Conservation (phyloP, 371 early-diverging fungal species). For the Apophysomyces variabilis region DNA sequence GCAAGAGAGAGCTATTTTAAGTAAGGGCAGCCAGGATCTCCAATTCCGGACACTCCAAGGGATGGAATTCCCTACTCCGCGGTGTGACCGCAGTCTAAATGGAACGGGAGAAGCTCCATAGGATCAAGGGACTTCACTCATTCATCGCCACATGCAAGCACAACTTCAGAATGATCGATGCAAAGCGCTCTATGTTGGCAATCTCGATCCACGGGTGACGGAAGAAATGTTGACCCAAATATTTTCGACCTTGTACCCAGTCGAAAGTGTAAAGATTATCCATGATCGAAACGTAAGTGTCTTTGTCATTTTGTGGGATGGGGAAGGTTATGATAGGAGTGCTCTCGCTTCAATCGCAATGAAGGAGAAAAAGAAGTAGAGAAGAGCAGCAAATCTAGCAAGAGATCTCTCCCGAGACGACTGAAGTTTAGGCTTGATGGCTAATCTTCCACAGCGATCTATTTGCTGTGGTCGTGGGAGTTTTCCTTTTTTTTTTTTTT, state of each 20-base stretch:
- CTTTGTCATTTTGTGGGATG: background rate
- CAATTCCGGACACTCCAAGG: too few relatives aligned
- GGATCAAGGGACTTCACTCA: conserved; percentile 8
- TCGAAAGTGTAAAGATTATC: conserved; percentile 78
- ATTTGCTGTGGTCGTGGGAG: background rate
- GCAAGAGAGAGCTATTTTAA: too few relatives aligned
- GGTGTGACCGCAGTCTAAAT: too few relatives aligned
- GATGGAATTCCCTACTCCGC: too few relatives aligned
- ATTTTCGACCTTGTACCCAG: conserved; percentile 68
- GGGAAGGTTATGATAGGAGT: conserved; percentile 18
- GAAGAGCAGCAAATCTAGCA: background rate
- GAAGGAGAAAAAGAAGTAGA: background rate
- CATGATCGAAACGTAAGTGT: conserved; percentile 77
- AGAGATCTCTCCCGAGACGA: conserved; percentile 6
- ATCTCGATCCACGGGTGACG: conserved; percentile 80
- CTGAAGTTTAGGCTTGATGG: background rate
- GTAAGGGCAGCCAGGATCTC: too few relatives aligned
- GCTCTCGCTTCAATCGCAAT: conserved; percentile 1
- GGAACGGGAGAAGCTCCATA: background rate
- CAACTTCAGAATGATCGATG: conserved; percentile 47
- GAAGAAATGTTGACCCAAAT: conserved; percentile 72
- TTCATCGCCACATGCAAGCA: conserved; percentile 9
- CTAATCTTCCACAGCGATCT: background rate
- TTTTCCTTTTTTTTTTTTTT: background rate
- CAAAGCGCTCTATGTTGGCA: conserved; percentile 83